Percentiles rank a stretch among this genome's conserved stretches.
Evolutionary conservation across 2,329 filamentous ascomycete genomes (phyloP).

Genomic region (Phyllosticta capitalensis): DNA sequence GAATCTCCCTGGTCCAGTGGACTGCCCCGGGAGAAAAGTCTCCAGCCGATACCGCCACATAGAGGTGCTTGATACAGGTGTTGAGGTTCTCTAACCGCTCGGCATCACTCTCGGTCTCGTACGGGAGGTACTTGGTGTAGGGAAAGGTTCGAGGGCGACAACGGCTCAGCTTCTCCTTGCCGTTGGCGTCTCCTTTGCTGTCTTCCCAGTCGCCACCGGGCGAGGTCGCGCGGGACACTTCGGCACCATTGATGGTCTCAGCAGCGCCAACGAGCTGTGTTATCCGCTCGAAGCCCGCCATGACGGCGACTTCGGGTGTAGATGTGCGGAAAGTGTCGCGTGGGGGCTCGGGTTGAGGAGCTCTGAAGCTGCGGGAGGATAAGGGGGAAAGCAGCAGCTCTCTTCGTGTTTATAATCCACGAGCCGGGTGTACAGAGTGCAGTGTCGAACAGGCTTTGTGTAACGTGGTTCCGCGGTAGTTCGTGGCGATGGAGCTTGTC

Average conservation of each 20-base stretch:
- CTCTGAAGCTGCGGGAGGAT: neutral
- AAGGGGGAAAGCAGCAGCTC: neutral
- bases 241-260: conserved; percentile 39
- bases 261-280: conserved; percentile 31
- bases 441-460: neutral
- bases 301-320: conserved; percentile 12
- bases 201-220: conserved; percentile 57
- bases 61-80: conserved; percentile 87
- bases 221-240: conserved; percentile 77
- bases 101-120: conserved; percentile 69
- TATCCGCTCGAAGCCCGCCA: conserved; percentile 33
- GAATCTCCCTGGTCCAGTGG: conserved; percentile 94
- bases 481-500: conserved; percentile 4
- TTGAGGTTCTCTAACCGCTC: conserved; percentile 70
- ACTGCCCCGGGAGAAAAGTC: conserved; percentile 90
- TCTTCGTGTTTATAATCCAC: neutral
- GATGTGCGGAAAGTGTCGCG: conserved; percentile 3
- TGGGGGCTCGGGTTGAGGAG: neutral
- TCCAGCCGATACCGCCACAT: conserved; percentile 81
- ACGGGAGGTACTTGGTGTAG: conserved; percentile 85
- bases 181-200: conserved; percentile 39
- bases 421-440: neutral
- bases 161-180: conserved; percentile 54
- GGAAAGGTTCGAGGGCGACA: conserved; percentile 76
- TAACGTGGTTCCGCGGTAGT: conserved; percentile 5